Evolutionary conservation across 805 yeast genomes (phyloP), one percentile per base, ranked within the genome.

Genomic region (Starmerella sirachaensis): DNA sequence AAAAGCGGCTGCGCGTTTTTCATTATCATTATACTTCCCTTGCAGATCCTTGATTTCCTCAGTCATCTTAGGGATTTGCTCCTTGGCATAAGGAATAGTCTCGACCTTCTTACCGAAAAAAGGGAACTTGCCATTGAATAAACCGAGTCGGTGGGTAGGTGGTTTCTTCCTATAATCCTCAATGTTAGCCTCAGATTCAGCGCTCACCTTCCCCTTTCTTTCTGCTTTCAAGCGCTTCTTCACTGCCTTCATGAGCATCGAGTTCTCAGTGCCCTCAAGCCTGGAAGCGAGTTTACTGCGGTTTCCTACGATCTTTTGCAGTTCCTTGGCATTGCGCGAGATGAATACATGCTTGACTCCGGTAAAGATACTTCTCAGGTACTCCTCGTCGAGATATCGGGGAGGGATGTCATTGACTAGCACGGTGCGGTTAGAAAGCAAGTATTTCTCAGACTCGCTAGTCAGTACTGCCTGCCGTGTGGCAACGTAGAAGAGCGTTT

Each of bases 301-400:
- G 49, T 70, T 62, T 13, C 60, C 54, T 23, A 82, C 78, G 50
- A 69, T 68, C 23, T 64, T 59, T 6, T 64, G 72, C 41, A 88
- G 66, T 26, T 67, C 60, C 39, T 68, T 54, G 38, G 68, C 58
- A 48, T 74, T 75, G 55, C 94, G 70, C 20, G 86, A 75, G 31
- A 85, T 76, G 75, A 85, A 82, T 33, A 88, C 78, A 44, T 74
- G 66, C 52, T 73, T 78, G 28, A 84, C 94, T 46, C 94, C 94
- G 30, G 74, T 76, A 53, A 84, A 86, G 40, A 86, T 56, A 54
- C 77, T 77, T 50, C 70, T 65, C 43, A 88, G 72, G 50, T 81
- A 84, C 39, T 68, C 65, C 54, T 79, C 93, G 54, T 74, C 75
- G 41, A 83, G 63, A 51, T 73, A 72, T 41, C 76, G 70, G 40